phyloP scores from a whole-genome alignment of 164 flowering plant genomes.

The Chimonanthus praecox region DNA sequence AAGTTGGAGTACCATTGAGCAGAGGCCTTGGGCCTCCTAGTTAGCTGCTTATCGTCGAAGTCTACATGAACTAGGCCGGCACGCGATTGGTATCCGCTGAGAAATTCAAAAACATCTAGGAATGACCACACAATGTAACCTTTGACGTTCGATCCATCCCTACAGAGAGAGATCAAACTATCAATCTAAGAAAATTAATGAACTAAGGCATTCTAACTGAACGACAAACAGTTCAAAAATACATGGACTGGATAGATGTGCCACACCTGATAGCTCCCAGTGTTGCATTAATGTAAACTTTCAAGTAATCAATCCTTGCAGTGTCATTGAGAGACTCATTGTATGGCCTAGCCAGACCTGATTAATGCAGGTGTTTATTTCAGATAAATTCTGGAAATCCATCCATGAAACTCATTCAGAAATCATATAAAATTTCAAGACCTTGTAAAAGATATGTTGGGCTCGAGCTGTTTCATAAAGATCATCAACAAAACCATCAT shows the following conservation, averaged over 20 bases:
- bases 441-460: too few species aligned
- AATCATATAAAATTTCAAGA: neutral
- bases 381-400: neutral
- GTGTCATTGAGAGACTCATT: constrained; percentile 25
- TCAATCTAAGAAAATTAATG: neutral
- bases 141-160: constrained; percentile 43
- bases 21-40: constrained; percentile 27
- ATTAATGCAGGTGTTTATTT: neutral
- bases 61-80: constrained; percentile 35
- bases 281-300: constrained; percentile 11
- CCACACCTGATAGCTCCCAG: constrained; percentile 37
- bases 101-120: constrained; percentile 39
- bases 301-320: constrained; percentile 12
- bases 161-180: constrained; percentile 4
- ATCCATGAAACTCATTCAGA: neutral
- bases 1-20: constrained; percentile 36
- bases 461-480: too few species aligned
- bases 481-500: too few species aligned
- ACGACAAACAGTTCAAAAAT: neutral
- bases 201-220: neutral
- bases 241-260: neutral
- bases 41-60: constrained; percentile 22
- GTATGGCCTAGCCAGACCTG: constrained; percentile 11
- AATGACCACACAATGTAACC: constrained; percentile 53
- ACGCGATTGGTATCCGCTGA: constrained; percentile 23